Base-by-base conservation (phyloP, 2,329 filamentous ascomycete species). In the Penicillium olsonii region DNA sequence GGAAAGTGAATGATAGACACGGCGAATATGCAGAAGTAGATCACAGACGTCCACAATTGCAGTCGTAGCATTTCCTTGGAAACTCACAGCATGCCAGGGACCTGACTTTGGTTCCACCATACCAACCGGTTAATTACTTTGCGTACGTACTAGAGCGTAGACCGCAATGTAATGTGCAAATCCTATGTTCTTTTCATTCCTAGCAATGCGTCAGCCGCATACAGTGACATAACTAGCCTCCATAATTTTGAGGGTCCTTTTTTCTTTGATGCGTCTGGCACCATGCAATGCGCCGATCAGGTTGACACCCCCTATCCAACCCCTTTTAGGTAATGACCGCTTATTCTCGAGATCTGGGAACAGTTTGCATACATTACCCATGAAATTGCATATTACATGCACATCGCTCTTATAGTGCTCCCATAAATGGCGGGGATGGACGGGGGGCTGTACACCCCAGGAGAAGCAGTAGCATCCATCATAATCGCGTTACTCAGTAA, bases 71-170 rank as follows among this genome's bases (percentile, higher is more conserved):
- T 50, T 39, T 22, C 41, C 41, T 48, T 37, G 20, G 33, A 48
- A 47, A 37, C 17, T 45, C 45, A 33, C 20, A 29, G 37, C 46
- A 61, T 59, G 51, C 53, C 55, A 56, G 56, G 50, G 49, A 53
- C 50, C 42, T 29, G 47, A 53, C 50, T 44, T 29, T 17, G 4
- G 37, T 37, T 35, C 37, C 31, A 20, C 22, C 31, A 26, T 48
- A 48, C 39, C 45, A 43, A 18, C 37, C 12, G 10, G 37, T 29
- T 18, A 38, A 35, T 27, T 37, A 18, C 22, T 24, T 8, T n/a
- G n/a, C n/a, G n/a, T n/a, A n/a, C 22, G 22, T 24, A 24, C 22
- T 24, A 24, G 22, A 24, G 22, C 22, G 22, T 24, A 24, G 5
- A 18, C 17, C 3, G 24, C 8, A 42, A 37, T 35, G 12, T 37